phyloP scores from a whole-genome alignment of 768 basidiomycete genomes.

The Rubroboletus satanas region DNA sequence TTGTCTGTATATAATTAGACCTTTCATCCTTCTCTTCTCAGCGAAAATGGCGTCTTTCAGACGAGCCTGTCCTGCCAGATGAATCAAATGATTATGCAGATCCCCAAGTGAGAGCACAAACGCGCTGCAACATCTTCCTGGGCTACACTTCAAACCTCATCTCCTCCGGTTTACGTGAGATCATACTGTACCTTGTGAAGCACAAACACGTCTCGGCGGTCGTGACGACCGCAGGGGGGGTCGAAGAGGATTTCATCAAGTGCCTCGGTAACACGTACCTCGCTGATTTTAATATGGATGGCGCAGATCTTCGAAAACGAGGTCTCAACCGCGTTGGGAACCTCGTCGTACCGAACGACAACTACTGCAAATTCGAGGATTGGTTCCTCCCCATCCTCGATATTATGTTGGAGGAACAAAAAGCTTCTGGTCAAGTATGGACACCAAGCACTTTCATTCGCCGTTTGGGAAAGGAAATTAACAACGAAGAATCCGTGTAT shows the following conservation, averaged over 20 bases:
- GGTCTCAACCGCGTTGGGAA: slow-evolving; percentile 99
- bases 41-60: slow-evolving; percentile 86
- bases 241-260: slow-evolving; percentile 99
- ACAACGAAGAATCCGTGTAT: slow-evolving; percentile 95
- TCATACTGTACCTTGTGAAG: slow-evolving; percentile 89
- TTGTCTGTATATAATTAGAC: not conserved
- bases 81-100: slow-evolving; percentile 64
- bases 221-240: slow-evolving; percentile 96
- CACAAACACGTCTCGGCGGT: slow-evolving; percentile 85
- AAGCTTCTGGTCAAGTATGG: slow-evolving; percentile 67
- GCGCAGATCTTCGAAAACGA: slow-evolving; percentile 76
- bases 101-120: slow-evolving; percentile 60
- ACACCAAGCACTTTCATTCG: slow-evolving; percentile 91
- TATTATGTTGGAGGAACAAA: slow-evolving; percentile 85
- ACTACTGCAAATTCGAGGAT: slow-evolving; percentile 99
- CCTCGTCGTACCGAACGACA: slow-evolving; percentile 93
- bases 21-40: slow-evolving; percentile 28
- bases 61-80: slow-evolving; percentile 69
- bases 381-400: slow-evolving; percentile 97
- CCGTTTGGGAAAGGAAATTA: slow-evolving; percentile 93
- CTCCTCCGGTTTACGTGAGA: slow-evolving; percentile 92
- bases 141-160: slow-evolving; percentile 99
- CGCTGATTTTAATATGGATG: slow-evolving; percentile 89
- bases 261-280: slow-evolving; percentile 96
- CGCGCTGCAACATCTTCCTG: slow-evolving; percentile 85